phyloP scores from a whole-genome alignment of 2,329 filamentous ascomycete species.

The Trichoderma pleuroti region DNA sequence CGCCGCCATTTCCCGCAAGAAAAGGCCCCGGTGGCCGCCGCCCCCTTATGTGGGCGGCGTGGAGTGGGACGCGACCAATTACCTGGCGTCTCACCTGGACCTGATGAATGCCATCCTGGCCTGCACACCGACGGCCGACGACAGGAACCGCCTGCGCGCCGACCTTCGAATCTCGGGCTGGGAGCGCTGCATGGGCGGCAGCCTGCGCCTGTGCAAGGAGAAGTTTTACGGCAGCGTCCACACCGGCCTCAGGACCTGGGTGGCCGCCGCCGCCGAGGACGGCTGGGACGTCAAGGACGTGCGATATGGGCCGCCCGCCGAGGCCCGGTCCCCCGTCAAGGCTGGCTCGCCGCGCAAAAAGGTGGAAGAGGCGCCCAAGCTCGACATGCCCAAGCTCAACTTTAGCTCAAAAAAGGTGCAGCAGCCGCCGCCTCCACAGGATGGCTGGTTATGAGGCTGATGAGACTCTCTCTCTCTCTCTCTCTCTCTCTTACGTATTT shows the following conservation, averaged over 20 bases:
- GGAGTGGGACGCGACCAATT: slow-evolving; percentile 98
- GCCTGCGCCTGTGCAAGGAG: slow-evolving; percentile 87
- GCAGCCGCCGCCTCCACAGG: slow-evolving; percentile 28
- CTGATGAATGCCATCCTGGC: slow-evolving; percentile 88
- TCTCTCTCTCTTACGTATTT: neutral
- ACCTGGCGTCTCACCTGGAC: slow-evolving; percentile 87
- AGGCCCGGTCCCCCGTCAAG: slow-evolving; percentile 32
- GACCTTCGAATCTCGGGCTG: slow-evolving; percentile 81
- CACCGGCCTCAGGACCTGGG: slow-evolving; percentile 84
- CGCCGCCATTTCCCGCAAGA: slow-evolving; percentile 75
- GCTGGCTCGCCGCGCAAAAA: slow-evolving; percentile 41
- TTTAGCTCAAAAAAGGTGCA: slow-evolving; percentile 40
- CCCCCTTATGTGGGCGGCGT: slow-evolving; percentile 92
- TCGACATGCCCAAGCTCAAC: slow-evolving; percentile 59
- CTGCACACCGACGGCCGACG: slow-evolving; percentile 64
- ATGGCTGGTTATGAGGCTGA: slow-evolving; percentile 31
- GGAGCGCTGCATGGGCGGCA: slow-evolving; percentile 84
- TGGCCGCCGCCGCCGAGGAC: slow-evolving; percentile 80
- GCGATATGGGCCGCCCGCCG: slow-evolving; percentile 60
- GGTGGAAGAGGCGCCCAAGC: slow-evolving; percentile 54
- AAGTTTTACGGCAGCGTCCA: slow-evolving; percentile 96
- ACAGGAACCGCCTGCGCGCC: slow-evolving; percentile 74
- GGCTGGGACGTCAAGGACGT: slow-evolving; percentile 83
- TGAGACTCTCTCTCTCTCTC: neutral
- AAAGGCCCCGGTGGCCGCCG: slow-evolving; percentile 85